A percentile compares a stretch with the other conserved stretches of the same genome.
phyloP scores from a whole-genome alignment of 768 basidiomycete genomes.

The Boletus edulis region DNA sequence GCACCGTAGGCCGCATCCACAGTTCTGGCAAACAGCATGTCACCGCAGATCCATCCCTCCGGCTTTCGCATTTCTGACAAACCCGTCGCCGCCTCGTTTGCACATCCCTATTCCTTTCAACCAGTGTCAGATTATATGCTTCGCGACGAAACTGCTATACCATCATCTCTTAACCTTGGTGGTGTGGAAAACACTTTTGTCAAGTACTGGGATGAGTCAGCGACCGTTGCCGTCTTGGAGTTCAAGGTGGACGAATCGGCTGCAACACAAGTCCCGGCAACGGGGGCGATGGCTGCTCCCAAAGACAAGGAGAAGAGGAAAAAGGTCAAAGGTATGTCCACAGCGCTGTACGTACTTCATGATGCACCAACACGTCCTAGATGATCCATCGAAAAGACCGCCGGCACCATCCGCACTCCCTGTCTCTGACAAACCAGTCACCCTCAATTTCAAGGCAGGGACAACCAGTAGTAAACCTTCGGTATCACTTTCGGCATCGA shows the following conservation, averaged over 20 bases:
- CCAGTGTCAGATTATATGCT: conserved; percentile 70
- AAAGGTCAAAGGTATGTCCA: conserved; percentile 48
- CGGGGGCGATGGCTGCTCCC: conserved; percentile 39
- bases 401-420: conserved; percentile 66
- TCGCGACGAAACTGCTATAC: conserved; percentile 74
- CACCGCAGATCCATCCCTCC: conserved; percentile 81
- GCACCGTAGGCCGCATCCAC: conserved; percentile 68
- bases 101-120: conserved; percentile 88
- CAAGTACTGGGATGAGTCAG: conserved; percentile 90
- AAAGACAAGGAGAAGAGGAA: conserved; percentile 63
- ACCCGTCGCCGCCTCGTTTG: conserved; percentile 90
- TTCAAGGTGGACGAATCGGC: conserved; percentile 71
- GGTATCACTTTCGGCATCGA: conserved; percentile 25
- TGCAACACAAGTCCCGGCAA: conserved; percentile 21
- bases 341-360: background rate
- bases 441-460: conserved; percentile 64
- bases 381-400: conserved; percentile 36
- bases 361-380: conserved; percentile 17
- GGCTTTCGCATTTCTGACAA: conserved; percentile 91
- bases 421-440: conserved; percentile 78
- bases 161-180: conserved; percentile 65
- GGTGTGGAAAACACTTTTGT: conserved; percentile 74
- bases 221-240: conserved; percentile 70
- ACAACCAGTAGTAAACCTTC: conserved; percentile 17
- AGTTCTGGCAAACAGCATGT: conserved; percentile 84